A percentile compares a stretch with the other conserved stretches of the same genome.
These are phyloP conservation scores for Fermentozyma sake DNA, from an alignment of 1,139 yeast species.

Conservation along the genomic window DNA sequence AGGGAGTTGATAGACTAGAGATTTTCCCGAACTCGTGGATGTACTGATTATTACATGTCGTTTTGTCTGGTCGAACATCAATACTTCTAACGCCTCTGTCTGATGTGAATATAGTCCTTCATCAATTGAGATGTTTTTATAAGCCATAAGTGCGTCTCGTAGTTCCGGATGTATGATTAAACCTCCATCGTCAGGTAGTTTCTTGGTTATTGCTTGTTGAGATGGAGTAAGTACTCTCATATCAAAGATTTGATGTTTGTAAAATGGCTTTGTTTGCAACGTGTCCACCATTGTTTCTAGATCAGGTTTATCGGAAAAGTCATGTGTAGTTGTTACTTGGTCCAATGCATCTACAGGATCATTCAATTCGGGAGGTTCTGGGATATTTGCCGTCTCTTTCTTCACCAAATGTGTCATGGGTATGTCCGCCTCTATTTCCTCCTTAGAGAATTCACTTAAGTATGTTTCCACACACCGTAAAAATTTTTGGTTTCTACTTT, in stretches of 20 bases:
- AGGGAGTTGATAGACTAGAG: constrained; percentile 85
- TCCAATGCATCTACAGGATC: constrained; percentile 36
- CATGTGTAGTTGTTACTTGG: not conserved
- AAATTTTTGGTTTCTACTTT: constrained; percentile 55
- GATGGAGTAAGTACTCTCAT: constrained; percentile 22
- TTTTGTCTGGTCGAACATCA: constrained; percentile 37
- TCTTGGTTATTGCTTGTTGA: constrained; percentile 14
- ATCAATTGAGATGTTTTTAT: constrained; percentile 43
- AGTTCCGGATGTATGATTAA: constrained; percentile 37
- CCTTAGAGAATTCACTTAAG: constrained; percentile 24
- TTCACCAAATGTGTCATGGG: constrained; percentile 12
- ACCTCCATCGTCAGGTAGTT: constrained; percentile 31
- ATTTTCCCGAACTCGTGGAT: constrained; percentile 93
- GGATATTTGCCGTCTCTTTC: constrained; percentile 26
- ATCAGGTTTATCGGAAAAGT: constrained; percentile 16
- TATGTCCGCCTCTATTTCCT: constrained; percentile 12
- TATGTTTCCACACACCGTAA: constrained; percentile 36
- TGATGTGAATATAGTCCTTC: constrained; percentile 73
- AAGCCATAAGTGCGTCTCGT: constrained; percentile 43
- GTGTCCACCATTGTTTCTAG: constrained; percentile 40
- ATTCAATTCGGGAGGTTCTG: constrained; percentile 31
- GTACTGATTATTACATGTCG: constrained; percentile 80
- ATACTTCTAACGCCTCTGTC: constrained; percentile 62
- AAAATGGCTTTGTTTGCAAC: constrained; percentile 44
- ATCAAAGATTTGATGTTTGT: constrained; percentile 57